Evolutionary conservation across 176 grass and related monocot species (phyloP).

Genomic region (Metroxylon sagu): DNA sequence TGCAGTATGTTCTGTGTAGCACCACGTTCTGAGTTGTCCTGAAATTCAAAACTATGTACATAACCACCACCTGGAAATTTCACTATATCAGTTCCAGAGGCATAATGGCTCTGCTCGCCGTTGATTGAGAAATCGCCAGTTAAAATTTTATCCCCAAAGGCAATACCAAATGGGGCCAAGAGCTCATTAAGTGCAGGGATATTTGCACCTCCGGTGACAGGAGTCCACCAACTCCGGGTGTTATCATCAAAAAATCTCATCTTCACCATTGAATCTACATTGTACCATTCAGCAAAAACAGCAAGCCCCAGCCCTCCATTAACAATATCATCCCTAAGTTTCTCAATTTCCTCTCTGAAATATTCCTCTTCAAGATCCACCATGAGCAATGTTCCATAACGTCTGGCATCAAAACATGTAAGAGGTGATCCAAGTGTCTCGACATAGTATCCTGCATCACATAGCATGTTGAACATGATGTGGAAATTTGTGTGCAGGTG

Average conservation of each 20-base stretch:
- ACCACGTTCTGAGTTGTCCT: constrained; percentile 49
- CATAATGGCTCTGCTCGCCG: constrained; percentile 91
- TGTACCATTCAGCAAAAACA: constrained; percentile 97
- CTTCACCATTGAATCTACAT: constrained; percentile 91
- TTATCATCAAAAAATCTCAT: constrained; percentile 99
- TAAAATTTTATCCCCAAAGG: constrained; percentile 89
- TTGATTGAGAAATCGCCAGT: constrained; percentile 93
- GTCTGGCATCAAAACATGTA: constrained; percentile 90
- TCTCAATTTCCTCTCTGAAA: constrained; percentile 84
- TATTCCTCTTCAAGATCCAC: constrained; percentile 97
- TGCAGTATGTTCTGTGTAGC: constrained; percentile 34
- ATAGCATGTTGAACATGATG: constrained; percentile 94
- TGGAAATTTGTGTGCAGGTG: constrained; percentile 97
- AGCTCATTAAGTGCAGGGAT: constrained; percentile 88
- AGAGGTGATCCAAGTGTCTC: constrained; percentile 87
- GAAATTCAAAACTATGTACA: constrained; percentile 85
- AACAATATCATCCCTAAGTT: constrained; percentile 81
- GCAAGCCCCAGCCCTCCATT: constrained; percentile 72
- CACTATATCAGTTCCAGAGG: constrained; percentile 94
- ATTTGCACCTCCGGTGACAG: constrained; percentile 95
- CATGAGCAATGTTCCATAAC: constrained; percentile 92
- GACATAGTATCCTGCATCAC: constrained; percentile 86
- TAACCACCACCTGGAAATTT: constrained; percentile 74
- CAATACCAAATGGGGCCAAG: constrained; percentile 75
- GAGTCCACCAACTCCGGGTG: constrained; percentile 98